Evolutionary conservation across 495 filamentous ascomycete genomes (phyloP), one percentile per base, ranked within the genome.

Genomic region (Aspergillus bridgeri): DNA sequence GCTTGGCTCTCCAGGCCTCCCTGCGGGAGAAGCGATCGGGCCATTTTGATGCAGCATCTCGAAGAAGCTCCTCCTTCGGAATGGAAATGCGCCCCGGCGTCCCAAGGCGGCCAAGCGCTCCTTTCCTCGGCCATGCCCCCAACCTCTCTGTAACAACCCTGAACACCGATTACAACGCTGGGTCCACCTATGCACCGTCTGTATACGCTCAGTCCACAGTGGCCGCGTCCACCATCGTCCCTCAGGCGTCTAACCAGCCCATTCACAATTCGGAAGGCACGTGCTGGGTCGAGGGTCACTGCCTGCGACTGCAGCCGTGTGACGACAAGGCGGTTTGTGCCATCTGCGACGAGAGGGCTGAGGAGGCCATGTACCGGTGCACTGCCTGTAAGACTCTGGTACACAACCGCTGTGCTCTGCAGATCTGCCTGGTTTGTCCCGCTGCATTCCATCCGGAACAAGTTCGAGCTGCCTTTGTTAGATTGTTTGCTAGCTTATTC

Each of bases 161-260:
- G 56, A 87, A 85, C 55, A 85, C 86, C 20, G 90, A 92, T 60
- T 81, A 84, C 57, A 81, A 87, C 48, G 83, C 87, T 18, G 84
- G 85, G 2, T 93, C 86, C 15, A 87, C 86, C 3, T 98, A 98
- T 75, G 92, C 94, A 2, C 93, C 94, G 2, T 97, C 93, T 3
- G 90, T 92, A 3, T 98, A 97, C 73, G 94, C 94, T 3, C 90
- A 93, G 64, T 96, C 92, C 17, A 98, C 94, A 9, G 81, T 98
- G n/a, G 94, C 94, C 27, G 94, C 94, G n/a, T 96, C 91, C 15
- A 98, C 94, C 0, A 87, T 98, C 65, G 96, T 98, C 84, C 93
- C 94, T 13, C 90, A 91, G 67, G 84, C 95, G 74, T 77, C 90
- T 48, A 78, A 90, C 60, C 91, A 96, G 66, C 91, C 89, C 3